Base-by-base conservation (phyloP, 2,329 filamentous ascomycete species). In the Hysterium pulicare region DNA sequence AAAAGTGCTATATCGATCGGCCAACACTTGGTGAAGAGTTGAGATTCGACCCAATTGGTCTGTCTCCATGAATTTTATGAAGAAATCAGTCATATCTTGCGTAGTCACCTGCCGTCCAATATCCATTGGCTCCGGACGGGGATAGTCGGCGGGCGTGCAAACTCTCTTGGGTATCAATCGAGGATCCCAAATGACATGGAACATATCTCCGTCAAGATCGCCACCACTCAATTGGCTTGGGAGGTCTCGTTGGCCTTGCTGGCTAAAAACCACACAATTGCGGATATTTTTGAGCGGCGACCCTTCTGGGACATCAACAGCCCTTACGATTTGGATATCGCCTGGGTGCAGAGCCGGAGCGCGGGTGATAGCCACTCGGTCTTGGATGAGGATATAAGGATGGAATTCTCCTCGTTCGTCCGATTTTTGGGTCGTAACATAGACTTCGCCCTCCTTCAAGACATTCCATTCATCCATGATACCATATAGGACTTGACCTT, bases 131-230 rank as follows among this genome's bases (percentile, higher is more conserved):
- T 51, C 13, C 0, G 78, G 71, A 1, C 79, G 74, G 3, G 81
- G 76, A 52, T 95, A 94, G 48, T 89, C 80, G 0, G 88, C 87
- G 0, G 89, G 79, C 1, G 67, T 70, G 0, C 44, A 54, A 11
- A 13, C 30, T 10, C 20, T 19, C 4, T 57, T 59, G 0, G 77
- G 73, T 1, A 76, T 61, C 0, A 82, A 71, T 0, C 62, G 57
- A 0, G 64, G 52, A 51, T 94, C 87, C 74, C 79, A 93, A 36
- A 94, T 86, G 38, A 94, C 68, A 49, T 89, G 85, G 64, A 86
- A 95, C 0, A 87, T 68, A 59, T 95, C 90, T 0, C 89, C 89
- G 50, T 93, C 88, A 0, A 95, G 74, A 61, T 95, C 89, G 0
- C 89, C 89, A 1, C 89, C 89, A 40, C 84, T 85, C 0, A 95